phyloP scores from a whole-genome alignment of 768 basidiomycete genomes.

The Brasilioporus rufonigricans region DNA sequence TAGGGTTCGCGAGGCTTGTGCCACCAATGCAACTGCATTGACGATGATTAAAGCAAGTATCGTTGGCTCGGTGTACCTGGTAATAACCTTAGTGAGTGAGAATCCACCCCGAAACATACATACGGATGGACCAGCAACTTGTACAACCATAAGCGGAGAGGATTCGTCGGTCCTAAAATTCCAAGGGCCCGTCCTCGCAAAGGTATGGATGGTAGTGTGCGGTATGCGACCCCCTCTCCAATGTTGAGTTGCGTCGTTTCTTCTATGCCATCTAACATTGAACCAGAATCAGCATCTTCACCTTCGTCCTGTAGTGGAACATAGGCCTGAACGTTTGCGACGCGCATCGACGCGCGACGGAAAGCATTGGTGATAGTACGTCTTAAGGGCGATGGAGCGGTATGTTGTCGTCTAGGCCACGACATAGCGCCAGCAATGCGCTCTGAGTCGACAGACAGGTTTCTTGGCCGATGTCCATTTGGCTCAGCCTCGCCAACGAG shows the following conservation, averaged over 20 bases:
- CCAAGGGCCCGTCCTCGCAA: conserved; percentile 81
- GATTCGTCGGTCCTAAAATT: conserved; percentile 67
- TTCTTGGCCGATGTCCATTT: conserved; percentile 26
- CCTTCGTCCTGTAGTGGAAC: conserved; percentile 52
- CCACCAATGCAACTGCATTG: conserved; percentile 77
- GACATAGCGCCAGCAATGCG: conserved; percentile 40
- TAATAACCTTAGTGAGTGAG: conserved; percentile 1
- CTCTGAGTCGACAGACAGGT: conserved; percentile 45
- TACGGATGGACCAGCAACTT: conserved; percentile 70
- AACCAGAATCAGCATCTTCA: conserved; percentile 30
- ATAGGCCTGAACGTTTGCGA: conserved; percentile 76
- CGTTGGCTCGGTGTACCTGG: conserved; percentile 81
- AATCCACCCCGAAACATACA: conserved; percentile 31
- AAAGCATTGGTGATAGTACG: conserved; percentile 59
- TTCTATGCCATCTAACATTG: conserved; percentile 35
- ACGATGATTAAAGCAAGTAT: conserved; percentile 82
- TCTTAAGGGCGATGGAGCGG: conserved; percentile 56
- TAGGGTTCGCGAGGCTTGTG: conserved; percentile 69
- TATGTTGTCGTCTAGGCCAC: conserved; percentile 39
- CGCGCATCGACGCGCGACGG: conserved; percentile 66
- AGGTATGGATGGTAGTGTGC: conserved; percentile 41
- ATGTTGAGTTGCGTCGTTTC: conserved; percentile 34
- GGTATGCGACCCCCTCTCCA: conserved; percentile 36
- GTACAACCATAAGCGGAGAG: conserved; percentile 61
- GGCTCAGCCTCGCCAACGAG: conserved; percentile 49